Conservation (phyloP, 176 grass and related monocot species). For the Rhynchospora tenuis region DNA sequence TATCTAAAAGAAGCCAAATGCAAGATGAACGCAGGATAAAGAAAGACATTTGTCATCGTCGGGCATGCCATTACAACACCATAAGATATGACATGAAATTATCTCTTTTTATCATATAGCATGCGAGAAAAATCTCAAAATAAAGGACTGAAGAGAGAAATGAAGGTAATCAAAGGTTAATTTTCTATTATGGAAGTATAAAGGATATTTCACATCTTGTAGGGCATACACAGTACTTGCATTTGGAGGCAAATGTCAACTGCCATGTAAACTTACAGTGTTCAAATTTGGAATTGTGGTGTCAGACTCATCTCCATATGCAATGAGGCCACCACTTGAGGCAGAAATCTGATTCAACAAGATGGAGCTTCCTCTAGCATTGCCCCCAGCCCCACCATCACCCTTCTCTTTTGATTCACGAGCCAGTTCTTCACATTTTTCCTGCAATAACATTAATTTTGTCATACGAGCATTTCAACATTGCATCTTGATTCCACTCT, state of each 20-base stretch:
- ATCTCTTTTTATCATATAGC: neutral
- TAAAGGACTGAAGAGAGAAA: neutral
- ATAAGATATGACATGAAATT: neutral
- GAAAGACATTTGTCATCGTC: neutral
- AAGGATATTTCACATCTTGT: neutral
- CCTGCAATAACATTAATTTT: conserved; percentile 37
- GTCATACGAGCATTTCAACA: neutral
- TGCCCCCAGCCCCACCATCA: conserved; percentile 49
- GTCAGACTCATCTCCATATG: conserved; percentile 74
- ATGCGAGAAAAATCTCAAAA: conserved; percentile 7
- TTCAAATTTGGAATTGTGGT: conserved; percentile 79
- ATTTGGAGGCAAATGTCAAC: neutral
- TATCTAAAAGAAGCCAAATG: neutral
- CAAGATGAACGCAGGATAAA: neutral
- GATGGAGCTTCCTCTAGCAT: conserved; percentile 34
- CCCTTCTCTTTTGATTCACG: conserved; percentile 51
- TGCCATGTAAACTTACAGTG: conserved; percentile 50
- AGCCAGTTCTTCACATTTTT: conserved; percentile 70
- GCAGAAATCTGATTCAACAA: conserved; percentile 49
- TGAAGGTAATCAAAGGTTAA: neutral
- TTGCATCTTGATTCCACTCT: neutral
- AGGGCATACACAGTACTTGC: conserved; percentile 5
- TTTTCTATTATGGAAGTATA: neutral
- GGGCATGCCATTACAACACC: neutral
- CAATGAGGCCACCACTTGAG: conserved; percentile 36